These are phyloP conservation scores for Pholiota adiposa DNA, from an alignment of 1,284 basidiomycete genomes.

Conservation along the genomic window DNA sequence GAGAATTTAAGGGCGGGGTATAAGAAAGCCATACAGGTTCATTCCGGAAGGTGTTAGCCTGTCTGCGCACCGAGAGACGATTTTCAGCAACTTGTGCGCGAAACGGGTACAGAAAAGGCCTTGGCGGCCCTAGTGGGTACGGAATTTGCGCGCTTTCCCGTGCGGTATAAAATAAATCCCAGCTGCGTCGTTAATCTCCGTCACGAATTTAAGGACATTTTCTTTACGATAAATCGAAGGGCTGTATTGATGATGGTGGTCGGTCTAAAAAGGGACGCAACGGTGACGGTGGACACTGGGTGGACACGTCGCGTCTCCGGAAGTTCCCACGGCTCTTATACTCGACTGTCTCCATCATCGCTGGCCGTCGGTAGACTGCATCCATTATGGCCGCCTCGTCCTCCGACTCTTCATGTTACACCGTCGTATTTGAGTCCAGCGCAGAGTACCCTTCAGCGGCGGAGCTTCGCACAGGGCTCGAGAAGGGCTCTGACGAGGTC, in stretches of 20 bases:
- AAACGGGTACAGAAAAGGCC: neutral
- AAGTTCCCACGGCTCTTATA: conserved; percentile 24
- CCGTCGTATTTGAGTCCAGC: conserved; percentile 81
- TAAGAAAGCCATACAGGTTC: no score
- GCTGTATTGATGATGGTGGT: neutral
- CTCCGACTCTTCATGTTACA: conserved; percentile 77
- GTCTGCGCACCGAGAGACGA: neutral
- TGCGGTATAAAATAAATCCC: neutral
- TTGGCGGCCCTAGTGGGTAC: neutral
- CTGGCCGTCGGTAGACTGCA: conserved; percentile 22
- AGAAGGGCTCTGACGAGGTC: conserved; percentile 97
- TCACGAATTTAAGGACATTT: no score
- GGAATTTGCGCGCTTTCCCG: neutral
- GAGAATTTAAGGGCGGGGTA: no score
- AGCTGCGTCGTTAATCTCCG: no score
- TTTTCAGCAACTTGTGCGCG: neutral
- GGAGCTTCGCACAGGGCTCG: conserved; percentile 86
- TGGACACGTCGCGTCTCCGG: conserved; percentile 22
- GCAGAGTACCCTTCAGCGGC: conserved; percentile 79
- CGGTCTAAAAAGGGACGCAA: neutral
- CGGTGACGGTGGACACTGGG: neutral
- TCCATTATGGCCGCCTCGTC: conserved; percentile 30
- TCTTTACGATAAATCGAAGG: neutral
- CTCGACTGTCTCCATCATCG: conserved; percentile 19
- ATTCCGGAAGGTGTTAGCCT: neutral